phyloP scores from a whole-genome alignment of 176 grass and related monocot genomes.

The Triticum turgidum region DNA sequence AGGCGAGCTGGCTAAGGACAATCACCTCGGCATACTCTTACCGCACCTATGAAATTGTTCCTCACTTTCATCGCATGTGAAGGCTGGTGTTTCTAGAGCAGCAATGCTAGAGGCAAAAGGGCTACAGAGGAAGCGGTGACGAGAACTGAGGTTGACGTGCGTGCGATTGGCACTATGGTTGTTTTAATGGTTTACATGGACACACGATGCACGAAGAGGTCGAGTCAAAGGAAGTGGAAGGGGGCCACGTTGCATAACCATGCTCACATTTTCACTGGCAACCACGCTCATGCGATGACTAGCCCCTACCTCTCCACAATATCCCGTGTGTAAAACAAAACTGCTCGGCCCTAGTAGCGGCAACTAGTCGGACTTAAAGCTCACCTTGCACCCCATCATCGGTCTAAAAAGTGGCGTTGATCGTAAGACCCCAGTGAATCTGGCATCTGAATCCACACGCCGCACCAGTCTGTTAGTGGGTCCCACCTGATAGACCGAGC shows the following conservation, averaged over 20 bases:
- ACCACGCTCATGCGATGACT: too few relatives aligned
- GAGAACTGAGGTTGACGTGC: neutral
- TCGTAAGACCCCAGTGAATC: neutral
- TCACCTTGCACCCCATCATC: neutral
- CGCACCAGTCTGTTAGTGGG: neutral
- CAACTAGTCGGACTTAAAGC: too few relatives aligned
- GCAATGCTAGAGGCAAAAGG: neutral
- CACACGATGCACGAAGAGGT: neutral
- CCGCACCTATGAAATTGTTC: neutral
- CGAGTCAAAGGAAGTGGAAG: neutral
- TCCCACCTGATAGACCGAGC: neutral
- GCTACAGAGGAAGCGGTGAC: neutral
- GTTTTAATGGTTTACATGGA: neutral
- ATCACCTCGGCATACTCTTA: fast-evolving
- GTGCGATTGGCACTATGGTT: neutral
- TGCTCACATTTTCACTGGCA: too few relatives aligned
- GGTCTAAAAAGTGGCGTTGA: neutral
- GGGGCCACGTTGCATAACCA: too few relatives aligned
- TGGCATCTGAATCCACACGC: neutral
- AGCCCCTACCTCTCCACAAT: too few relatives aligned
- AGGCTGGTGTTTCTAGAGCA: neutral
- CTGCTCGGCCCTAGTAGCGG: too few relatives aligned
- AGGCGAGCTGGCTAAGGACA: neutral
- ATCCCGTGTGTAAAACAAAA: too few relatives aligned
- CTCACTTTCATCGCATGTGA: neutral